phyloP scores from a whole-genome alignment of 768 basidiomycete species.

The Mycena venus region DNA sequence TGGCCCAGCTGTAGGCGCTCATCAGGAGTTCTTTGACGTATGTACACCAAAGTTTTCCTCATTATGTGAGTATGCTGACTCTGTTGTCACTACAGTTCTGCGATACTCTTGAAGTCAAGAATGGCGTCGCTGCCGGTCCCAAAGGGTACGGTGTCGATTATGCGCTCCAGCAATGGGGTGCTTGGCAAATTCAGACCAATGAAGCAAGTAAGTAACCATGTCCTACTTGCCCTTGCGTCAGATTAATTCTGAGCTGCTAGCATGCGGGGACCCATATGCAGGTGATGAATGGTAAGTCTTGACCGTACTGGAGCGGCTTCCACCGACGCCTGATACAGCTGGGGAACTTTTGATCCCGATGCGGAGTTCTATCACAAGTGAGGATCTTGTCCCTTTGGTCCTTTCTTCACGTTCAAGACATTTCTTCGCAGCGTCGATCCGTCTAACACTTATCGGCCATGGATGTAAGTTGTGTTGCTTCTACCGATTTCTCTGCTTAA shows the following conservation, averaged over 20 bases:
- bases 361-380: conserved; percentile 21
- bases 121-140: conserved; percentile 53
- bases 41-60: not conserved
- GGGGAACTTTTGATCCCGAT: conserved; percentile 26
- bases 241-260: not conserved
- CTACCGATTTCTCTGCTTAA: not conserved
- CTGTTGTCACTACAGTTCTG: conserved; percentile 46
- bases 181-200: conserved; percentile 56
- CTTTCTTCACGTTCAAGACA: not conserved
- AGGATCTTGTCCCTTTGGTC: not conserved
- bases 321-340: not conserved
- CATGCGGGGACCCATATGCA: not conserved
- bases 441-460: conserved; percentile 27
- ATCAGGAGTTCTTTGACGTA: conserved; percentile 49
- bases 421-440: conserved; percentile 2
- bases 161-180: conserved; percentile 59
- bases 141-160: conserved; percentile 60
- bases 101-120: conserved; percentile 61
- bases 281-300: conserved; percentile 26
- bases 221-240: too few species aligned
- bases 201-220: conserved; percentile 24
- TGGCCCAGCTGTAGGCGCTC: conserved; percentile 51
- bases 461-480: conserved; percentile 20
- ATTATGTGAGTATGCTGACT: not conserved
- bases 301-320: not conserved